Evolutionary conservation across 441 rosid genomes (phyloP).

Genomic region (Brassica hybrid): DNA sequence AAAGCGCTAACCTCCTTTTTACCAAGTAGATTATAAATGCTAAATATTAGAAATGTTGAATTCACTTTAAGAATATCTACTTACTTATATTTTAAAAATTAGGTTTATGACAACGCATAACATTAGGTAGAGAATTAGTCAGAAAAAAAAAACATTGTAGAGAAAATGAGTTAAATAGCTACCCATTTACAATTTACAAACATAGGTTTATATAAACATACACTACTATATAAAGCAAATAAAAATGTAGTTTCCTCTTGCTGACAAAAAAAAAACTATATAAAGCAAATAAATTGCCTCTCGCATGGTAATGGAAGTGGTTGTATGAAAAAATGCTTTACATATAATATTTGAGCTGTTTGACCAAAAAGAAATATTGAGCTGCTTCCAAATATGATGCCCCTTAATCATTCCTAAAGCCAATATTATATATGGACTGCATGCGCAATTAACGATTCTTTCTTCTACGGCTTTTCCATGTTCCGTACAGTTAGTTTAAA

Average conservation of each 20-base stretch:
- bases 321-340: constrained; percentile 26
- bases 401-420: constrained; percentile 43
- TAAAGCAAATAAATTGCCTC: constrained; percentile 20
- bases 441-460: constrained; percentile 45
- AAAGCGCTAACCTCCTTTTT: constrained; percentile 11
- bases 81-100: background rate
- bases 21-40: constrained; percentile 1
- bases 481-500: constrained; percentile 42
- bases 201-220: constrained; percentile 1
- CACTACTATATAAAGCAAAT: constrained; percentile 6
- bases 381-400: constrained; percentile 37
- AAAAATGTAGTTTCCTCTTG: no score
- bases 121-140: background rate
- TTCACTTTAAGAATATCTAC: background rate
- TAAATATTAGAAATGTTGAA: background rate
- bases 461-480: constrained; percentile 33
- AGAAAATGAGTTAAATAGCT: background rate
- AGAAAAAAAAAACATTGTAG: background rate
- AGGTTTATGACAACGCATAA: background rate
- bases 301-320: constrained; percentile 32
- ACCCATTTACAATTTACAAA: background rate
- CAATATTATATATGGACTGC: constrained; percentile 19
- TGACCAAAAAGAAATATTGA: background rate
- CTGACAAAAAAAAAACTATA: no score
- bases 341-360: constrained; percentile 5